Conservation (phyloP, 345 rosid genomes). For the Bruguiera parviflora region DNA sequence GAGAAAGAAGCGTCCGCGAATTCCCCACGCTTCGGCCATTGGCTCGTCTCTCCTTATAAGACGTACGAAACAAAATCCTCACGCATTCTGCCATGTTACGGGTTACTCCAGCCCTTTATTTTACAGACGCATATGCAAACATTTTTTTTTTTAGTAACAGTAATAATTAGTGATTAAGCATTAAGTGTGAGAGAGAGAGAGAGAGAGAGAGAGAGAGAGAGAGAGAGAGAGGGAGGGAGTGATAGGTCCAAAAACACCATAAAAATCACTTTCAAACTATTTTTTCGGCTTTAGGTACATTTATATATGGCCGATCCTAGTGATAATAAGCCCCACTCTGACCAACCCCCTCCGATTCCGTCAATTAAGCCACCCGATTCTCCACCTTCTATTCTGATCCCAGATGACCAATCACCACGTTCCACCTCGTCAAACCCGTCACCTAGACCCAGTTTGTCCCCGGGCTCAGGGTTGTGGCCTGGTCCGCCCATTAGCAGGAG, state of each 20-base stretch:
- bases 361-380: constrained; percentile 13
- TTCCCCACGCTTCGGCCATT: constrained; percentile 34
- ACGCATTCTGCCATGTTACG: neutral
- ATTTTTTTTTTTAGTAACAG: too few species aligned
- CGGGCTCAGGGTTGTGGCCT: neutral
- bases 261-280: too few species aligned
- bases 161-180: too few species aligned
- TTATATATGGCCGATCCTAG: constrained; percentile 5
- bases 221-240: too few species aligned
- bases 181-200: too few species aligned
- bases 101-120: too few species aligned
- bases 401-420: constrained; percentile 14
- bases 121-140: too few species aligned
- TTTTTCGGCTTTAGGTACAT: too few species aligned
- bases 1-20: constrained; percentile 21
- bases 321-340: neutral
- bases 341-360: constrained; percentile 10
- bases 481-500: constrained; percentile 24
- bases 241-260: too few species aligned
- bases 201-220: too few species aligned
- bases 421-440: constrained; percentile 18
- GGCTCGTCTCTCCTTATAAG: constrained; percentile 3
- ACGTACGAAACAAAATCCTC: neutral
- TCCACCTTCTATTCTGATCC: neutral
- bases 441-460: constrained; percentile 20